Percentiles rank a stretch among this genome's conserved stretches.
These are phyloP conservation scores for Aspergillus brunneoviolaceus DNA, from an alignment of 2,329 filamentous ascomycete species.

Conservation along the genomic window DNA sequence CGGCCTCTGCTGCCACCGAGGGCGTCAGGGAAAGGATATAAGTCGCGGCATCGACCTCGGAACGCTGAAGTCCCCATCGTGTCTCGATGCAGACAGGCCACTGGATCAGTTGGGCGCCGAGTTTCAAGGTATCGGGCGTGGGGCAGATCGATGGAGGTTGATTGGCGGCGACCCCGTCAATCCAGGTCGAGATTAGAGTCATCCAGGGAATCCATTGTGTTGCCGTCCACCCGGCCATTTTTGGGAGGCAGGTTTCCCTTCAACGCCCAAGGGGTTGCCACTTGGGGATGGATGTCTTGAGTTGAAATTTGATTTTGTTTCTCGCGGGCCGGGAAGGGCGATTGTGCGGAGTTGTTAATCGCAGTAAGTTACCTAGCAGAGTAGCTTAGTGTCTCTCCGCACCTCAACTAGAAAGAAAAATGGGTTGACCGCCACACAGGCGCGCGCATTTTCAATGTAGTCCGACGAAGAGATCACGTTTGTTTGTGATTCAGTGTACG, in stretches of 20 bases:
- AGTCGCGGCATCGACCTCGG: neutral
- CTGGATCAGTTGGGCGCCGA: constrained; percentile 23
- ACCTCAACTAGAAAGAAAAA: neutral
- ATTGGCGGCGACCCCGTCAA: constrained; percentile 12
- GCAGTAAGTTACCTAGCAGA: too few relatives aligned
- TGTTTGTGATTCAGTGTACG: too few relatives aligned
- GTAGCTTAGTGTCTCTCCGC: neutral
- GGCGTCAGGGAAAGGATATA: neutral
- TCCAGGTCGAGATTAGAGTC: constrained; percentile 12
- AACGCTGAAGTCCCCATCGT: constrained; percentile 14
- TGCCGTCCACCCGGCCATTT: constrained; percentile 12
- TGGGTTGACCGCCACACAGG: neutral
- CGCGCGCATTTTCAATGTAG: neutral
- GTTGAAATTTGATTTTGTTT: neutral
- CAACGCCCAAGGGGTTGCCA: neutral
- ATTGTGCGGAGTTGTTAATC: neutral
- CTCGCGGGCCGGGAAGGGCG: neutral
- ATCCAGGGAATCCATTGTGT: constrained; percentile 14
- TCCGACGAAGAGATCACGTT: too few relatives aligned
- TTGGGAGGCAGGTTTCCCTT: constrained; percentile 9
- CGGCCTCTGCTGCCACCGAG: neutral
- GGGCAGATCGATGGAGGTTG: constrained; percentile 21
- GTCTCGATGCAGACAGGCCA: constrained; percentile 30
- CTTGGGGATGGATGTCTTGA: neutral
- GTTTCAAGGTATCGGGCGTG: constrained; percentile 16